Evolutionary conservation across 2,329 filamentous ascomycete genomes (phyloP), one percentile per base, ranked within the genome.

Genomic region (Exophiala mesophila): DNA sequence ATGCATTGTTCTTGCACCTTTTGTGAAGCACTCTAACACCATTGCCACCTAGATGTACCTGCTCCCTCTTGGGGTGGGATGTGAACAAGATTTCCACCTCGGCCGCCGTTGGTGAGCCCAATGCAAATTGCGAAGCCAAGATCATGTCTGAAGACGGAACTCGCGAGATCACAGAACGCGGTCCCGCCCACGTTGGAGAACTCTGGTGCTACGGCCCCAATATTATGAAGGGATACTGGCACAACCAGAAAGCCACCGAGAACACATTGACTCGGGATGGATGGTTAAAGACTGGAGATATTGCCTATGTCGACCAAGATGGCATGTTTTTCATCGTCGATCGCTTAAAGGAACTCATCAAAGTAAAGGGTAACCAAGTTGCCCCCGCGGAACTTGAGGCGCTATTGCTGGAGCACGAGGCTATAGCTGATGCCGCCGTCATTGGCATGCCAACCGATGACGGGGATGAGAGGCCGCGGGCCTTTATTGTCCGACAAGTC

Each of bases 101-200:
- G 20, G 63, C 61, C 55, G 71, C 71, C 2, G 84, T 89, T 2
- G 85, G 83, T 36, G 78, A 84, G 61, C 59, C 87, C 17, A 71
- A 77, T 49, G 73, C 86, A 15, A 90, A 89, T 57, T 78, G 76
- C 57, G 72, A 78, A 54, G 83, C 76, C 2, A 81, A 78, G 59
- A 72, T 92, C 45, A 73, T 89, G 56, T 72, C 74, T 7, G 48
- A 53, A 18, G 48, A 53, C 12, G 45, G 45, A 13, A 26, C 28
- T n/a, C 26, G 16, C 9, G 48, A 51, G 18, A 42, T 52, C 40
- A 49, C 43, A 5, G 18, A 13, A 9, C 46, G 46, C 4, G 53
- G 53, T 1, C 42, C 49, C 5, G 17, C 41, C 3, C 26, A 41
- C n/a, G 20, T 41, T 3, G 54, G 54, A 10, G 77, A 80, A 59